Base-by-base conservation (phyloP, 169 alveolate species). In the Eimeria necatrix region DNA sequence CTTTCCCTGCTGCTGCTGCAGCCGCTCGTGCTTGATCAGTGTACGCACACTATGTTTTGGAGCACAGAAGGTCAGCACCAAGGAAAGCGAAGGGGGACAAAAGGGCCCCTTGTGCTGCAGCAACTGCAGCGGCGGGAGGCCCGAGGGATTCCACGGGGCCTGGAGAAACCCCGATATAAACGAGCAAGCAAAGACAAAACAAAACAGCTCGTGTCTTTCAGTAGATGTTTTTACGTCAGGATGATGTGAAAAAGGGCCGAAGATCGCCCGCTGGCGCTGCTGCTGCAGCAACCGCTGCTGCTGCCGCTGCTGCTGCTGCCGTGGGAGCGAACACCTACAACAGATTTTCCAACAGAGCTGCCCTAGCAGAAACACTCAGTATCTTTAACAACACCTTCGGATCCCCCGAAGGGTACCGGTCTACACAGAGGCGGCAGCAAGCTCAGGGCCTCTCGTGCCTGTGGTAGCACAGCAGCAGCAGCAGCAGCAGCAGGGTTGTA, bases 401-500 rank as follows among this genome's bases (percentile, higher is more conserved):
- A 26, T 6, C 87, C 87, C 87, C 87, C 87, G 46, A 76, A 76
- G 61, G 64, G 64, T n/a, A 76, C 87, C 16, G 87, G 61, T 60
- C 87, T 41, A 18, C 87, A 20, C 48, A 76, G 87, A 76, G 87
- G 87, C 87, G 46, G 87, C 56, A 26, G 87, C 59, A 76, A 22
- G 73, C 73, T 61, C 73, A 61, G 73, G 73, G 73, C 73, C 73
- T 61, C 73, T 61, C 41, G 73, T 26, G 73, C 73, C 22, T 61
- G 73, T 26, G 16, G 73, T 26, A 16, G 73, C 73, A 61, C 22
- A 61, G 41, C 41, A 61, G 73, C 73, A 61, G 73, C 73, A 61
- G 73, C 73, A 16, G 73, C 73, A 61, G 73, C 73, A 61, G 73
- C 73, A 61, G 22, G 41, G 73, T 16, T 61, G 26, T 61, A 26